phyloP scores from a whole-genome alignment of 148 eudicot species.

The Amaranthus cruentus region DNA sequence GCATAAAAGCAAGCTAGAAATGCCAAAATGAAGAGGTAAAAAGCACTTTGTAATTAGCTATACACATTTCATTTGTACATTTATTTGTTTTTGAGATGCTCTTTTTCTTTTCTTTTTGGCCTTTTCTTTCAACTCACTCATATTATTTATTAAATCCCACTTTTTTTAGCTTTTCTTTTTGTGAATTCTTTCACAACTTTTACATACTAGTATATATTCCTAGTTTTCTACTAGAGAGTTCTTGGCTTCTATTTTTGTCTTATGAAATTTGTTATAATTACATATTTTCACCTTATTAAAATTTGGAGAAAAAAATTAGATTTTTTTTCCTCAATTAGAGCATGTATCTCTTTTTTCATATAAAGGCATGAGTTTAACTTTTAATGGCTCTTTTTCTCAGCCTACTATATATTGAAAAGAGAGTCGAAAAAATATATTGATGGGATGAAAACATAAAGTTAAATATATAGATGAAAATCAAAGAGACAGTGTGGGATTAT shows the following conservation, averaged over 20 bases:
- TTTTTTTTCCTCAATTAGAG: too few species aligned
- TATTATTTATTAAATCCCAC: neutral
- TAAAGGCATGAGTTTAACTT: too few species aligned
- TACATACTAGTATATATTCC: neutral
- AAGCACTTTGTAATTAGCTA: neutral
- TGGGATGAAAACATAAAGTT: too few species aligned
- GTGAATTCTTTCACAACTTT: neutral
- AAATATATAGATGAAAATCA: too few species aligned
- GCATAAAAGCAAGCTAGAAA: conserved; percentile 5
- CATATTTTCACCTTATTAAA: too few species aligned
- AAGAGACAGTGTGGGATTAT: too few species aligned
- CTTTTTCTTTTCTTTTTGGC: conserved; percentile 28
- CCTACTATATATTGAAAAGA: too few species aligned
- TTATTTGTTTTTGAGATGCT: conserved; percentile 17
- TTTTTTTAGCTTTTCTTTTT: conserved; percentile 10
- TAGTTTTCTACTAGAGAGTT: neutral
- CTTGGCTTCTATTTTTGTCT: neutral
- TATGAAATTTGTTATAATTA: too few species aligned
- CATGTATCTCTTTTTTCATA: too few species aligned
- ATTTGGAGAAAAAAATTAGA: too few species aligned
- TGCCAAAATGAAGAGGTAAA: neutral
- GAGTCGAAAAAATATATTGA: too few species aligned
- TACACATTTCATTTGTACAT: conserved; percentile 2
- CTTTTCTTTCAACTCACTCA: conserved; percentile 21
- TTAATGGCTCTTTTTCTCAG: too few species aligned